Evolutionary conservation across 176 grass and related monocot species (phyloP), one percentile per base, ranked within the genome.

Genomic region (Juncus inflexus): DNA sequence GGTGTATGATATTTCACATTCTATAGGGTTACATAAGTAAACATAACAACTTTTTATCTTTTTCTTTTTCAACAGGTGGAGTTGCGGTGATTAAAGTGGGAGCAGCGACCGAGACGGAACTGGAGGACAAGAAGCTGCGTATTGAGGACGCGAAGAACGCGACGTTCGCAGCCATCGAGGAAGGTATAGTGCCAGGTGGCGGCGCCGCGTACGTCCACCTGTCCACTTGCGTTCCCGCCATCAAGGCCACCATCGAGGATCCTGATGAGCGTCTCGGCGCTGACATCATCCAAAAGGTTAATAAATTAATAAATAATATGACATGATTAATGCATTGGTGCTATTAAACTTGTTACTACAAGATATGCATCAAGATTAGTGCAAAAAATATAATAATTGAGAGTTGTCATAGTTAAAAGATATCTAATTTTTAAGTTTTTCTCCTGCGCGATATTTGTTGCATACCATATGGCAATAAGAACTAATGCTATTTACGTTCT

Each of bases 111-210:
- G 86, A 95, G 75, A 84, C 91, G 47, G 90, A 95, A 62, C 83
- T 95, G 3, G 91, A 95, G 76, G 91, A 95, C 64, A 84, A 86
- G 76, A 95, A 95, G 72, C 78, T 95, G 53, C 81, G 87, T 8
- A 80, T 95, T 35, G 91, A 95, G 81, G 91, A 95, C 41, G 91
- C 87, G 3, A 95, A 95, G 65, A 95, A 95, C 58, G 91, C 91
- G 9, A 95, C 91, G 16, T 95, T 95, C 55, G 91, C 91, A 3
- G 91, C 86, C 38, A 95, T 90, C 52, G 87, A 95, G 76, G 91
- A 95, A 81, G 91, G 91, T 12, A 95, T 87, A 58, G 91, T 90
- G n/a, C 91, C 91, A 39, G 91, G 91, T 56, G 91, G 91, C 40
- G 91, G 86, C 56, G 80, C 91, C 0, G 91, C 90, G 3, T 86